Conservation (phyloP, 306 rosid species). For the Albizia julibrissin region DNA sequence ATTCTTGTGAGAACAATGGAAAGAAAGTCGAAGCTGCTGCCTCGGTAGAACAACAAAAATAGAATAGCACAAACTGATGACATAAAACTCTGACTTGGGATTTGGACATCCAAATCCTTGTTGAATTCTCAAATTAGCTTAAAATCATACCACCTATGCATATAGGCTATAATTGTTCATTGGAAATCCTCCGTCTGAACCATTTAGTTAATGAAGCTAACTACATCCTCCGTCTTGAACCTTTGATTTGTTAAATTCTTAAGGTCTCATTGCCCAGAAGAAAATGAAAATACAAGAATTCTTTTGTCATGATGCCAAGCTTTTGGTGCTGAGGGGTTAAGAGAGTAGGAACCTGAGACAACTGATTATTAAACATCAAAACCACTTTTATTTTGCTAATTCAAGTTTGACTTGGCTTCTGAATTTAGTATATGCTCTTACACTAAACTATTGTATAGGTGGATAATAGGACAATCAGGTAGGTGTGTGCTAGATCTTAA, state of each 20-base stretch:
- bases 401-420: neutral
- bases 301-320: neutral
- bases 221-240: neutral
- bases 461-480: neutral
- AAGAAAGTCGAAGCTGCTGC: conserved; percentile 23
- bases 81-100: conserved; percentile 34
- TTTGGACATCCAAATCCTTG: conserved; percentile 30
- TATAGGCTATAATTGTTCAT: neutral
- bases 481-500: neutral
- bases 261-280: neutral
- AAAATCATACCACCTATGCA: conserved; percentile 15
- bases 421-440: neutral
- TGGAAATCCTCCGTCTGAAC: conserved; percentile 24
- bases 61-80: conserved; percentile 22
- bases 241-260: neutral
- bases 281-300: neutral
- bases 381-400: neutral
- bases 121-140: conserved; percentile 13
- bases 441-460: neutral
- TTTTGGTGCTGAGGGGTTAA: neutral
- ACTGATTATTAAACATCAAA: neutral
- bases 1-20: conserved; percentile 7
- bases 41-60: conserved; percentile 25
- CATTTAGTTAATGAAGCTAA: conserved; percentile 25
- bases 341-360: neutral